These are phyloP conservation scores for Camellia oleifera DNA, from an alignment of 179 eudicot genomes.

Conservation along the genomic window DNA sequence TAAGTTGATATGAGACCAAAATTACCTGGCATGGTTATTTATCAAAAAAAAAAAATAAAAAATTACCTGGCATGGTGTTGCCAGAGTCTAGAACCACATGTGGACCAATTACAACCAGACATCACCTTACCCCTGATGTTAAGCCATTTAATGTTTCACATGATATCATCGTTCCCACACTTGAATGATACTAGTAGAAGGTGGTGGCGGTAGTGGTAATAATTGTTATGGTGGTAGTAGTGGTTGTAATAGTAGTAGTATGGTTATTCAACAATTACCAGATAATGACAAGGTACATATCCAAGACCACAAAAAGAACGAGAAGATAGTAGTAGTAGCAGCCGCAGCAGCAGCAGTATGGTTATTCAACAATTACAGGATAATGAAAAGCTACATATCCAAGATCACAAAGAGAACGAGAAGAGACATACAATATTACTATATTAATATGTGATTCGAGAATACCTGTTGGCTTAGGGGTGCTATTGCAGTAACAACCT, in stretches of 20 bases:
- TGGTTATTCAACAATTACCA: no score
- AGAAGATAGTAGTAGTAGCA: no score
- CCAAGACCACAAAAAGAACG: no score
- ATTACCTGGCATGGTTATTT: neutral
- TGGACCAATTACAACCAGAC: neutral
- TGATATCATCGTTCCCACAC: neutral
- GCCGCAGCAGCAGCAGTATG: no score
- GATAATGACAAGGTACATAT: no score
- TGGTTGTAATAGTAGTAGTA: no score
- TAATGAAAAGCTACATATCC: neutral
- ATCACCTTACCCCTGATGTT: neutral
- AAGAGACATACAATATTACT: neutral
- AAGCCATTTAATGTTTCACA: neutral
- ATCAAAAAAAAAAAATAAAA: no score
- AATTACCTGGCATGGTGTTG: neutral
- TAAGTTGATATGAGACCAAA: neutral
- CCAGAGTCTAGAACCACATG: neutral
- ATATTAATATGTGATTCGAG: neutral
- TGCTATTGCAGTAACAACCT: conserved; percentile 98
- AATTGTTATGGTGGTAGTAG: no score
- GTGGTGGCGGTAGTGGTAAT: no score
- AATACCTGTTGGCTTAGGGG: conserved; percentile 98
- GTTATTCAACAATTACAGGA: conserved; percentile 3
- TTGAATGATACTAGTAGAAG: no score
- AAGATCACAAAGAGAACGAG: neutral